Evolutionary conservation across 768 basidiomycete genomes (phyloP).

Genomic region (Pleurotus platypus): DNA sequence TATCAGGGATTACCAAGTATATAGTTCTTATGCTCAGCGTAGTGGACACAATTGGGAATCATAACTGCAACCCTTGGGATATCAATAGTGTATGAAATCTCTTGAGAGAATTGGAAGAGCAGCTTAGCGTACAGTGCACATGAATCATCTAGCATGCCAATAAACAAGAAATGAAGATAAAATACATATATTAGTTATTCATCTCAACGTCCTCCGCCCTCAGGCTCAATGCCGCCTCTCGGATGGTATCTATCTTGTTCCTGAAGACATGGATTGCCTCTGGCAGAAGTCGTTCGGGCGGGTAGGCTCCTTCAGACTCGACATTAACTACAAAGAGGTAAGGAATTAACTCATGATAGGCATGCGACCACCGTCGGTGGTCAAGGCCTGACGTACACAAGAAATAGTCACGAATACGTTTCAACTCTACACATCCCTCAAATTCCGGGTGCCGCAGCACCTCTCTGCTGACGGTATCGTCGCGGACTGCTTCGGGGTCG

Average conservation of each 20-base stretch:
- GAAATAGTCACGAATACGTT: conserved; percentile 88
- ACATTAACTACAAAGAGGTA: conserved; percentile 59
- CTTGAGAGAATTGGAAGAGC: too few species aligned
- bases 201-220: conserved; percentile 57
- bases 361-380: too few species aligned
- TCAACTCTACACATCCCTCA: conserved; percentile 74
- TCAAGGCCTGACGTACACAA: conserved; percentile 57
- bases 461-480: conserved; percentile 89
- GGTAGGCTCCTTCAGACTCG: conserved; percentile 88
- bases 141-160: too few species aligned
- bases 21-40: too few species aligned
- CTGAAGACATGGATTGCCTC: conserved; percentile 83
- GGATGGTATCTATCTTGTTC: conserved; percentile 63
- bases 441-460: conserved; percentile 93
- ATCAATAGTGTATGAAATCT: too few species aligned
- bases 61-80: too few species aligned
- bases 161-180: too few species aligned
- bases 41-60: too few species aligned
- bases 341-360: conserved; percentile 9
- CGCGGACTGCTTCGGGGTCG: conserved; percentile 62
- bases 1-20: too few species aligned
- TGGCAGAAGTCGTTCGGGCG: conserved; percentile 76
- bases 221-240: conserved; percentile 56
- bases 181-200: conserved; percentile 17
- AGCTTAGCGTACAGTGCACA: too few species aligned